Conservation (phyloP, 805 yeast species). For the Pichia ethanolica region DNA sequence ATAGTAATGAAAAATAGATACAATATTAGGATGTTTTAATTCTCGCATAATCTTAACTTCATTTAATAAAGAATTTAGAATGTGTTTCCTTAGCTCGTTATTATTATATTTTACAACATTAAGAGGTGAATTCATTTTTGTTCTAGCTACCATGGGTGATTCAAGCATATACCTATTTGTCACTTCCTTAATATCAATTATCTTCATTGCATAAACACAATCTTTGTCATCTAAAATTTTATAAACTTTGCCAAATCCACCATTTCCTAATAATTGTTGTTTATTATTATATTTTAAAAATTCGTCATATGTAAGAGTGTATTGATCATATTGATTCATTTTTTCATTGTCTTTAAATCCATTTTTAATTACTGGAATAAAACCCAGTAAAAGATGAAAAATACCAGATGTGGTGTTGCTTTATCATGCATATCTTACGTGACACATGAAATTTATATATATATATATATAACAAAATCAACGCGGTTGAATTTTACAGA, state of each 20-base stretch:
- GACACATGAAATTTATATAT: too few relatives aligned
- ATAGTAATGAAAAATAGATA: slow-evolving; percentile 61
- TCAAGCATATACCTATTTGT: not conserved
- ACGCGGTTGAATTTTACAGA: too few relatives aligned
- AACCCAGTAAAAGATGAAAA: too few relatives aligned
- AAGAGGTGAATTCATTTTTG: not conserved
- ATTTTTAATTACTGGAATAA: not conserved
- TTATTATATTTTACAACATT: not conserved
- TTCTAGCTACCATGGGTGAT: slow-evolving; percentile 5
- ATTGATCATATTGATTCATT: not conserved
- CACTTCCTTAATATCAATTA: slow-evolving; percentile 2
- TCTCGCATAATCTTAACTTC: slow-evolving; percentile 62
- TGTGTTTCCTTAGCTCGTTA: slow-evolving; percentile 12
- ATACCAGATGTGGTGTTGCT: too few relatives aligned
- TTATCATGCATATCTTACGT: too few relatives aligned
- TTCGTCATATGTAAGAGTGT: not conserved
- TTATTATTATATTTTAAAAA: not conserved
- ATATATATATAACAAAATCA: too few relatives aligned
- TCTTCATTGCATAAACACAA: slow-evolving; percentile 21
- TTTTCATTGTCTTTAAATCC: not conserved
- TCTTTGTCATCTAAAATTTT: slow-evolving; percentile 16
- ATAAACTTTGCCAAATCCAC: slow-evolving; percentile 88
- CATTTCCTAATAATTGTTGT: slow-evolving; percentile 51
- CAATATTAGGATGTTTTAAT: slow-evolving; percentile 59
- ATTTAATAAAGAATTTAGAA: slow-evolving; percentile 38